phyloP scores from a whole-genome alignment of 139 green algal genomes.

The Micractinium conductrix region DNA sequence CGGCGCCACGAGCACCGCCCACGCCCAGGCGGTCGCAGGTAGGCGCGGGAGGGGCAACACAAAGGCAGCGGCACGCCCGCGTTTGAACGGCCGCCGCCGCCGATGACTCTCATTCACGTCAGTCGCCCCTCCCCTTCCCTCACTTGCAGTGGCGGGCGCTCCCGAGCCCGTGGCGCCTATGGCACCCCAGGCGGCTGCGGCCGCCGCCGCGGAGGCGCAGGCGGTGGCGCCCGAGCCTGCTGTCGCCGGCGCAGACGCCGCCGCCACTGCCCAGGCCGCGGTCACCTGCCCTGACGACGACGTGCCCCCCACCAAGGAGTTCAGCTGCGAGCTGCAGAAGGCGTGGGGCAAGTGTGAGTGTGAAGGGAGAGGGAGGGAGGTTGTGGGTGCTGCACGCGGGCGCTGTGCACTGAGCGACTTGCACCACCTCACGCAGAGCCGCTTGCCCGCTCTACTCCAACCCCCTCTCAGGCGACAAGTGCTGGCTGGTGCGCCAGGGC shows the following conservation, averaged over 20 bases:
- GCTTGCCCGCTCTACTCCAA: background rate
- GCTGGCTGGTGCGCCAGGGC: slow-evolving; percentile 12
- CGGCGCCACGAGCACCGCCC: background rate
- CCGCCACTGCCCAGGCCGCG: background rate
- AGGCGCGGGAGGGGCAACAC: background rate
- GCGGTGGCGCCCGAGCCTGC: background rate
- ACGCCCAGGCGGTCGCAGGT: background rate
- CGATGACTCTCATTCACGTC: background rate
- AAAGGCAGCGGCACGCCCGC: background rate
- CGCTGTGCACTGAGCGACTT: too few species aligned
- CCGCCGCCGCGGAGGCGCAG: too few species aligned
- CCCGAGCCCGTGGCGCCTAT: background rate
- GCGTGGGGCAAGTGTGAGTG: slow-evolving; percentile 29
- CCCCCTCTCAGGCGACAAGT: background rate
- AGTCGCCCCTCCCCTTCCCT: background rate
- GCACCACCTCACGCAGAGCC: background rate
- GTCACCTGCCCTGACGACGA: slow-evolving; percentile 2
- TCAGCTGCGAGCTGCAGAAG: slow-evolving; percentile 49
- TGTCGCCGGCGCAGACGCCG: background rate
- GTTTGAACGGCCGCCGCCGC: background rate
- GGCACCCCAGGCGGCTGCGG: background rate
- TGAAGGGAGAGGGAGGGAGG: too few species aligned
- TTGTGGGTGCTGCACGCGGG: too few species aligned
- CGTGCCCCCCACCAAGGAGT: background rate
- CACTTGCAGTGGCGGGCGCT: background rate